These are phyloP conservation scores for Colletotrichum sp. DNA, from an alignment of 2,329 filamentous ascomycete species.

Conservation along the genomic window DNA sequence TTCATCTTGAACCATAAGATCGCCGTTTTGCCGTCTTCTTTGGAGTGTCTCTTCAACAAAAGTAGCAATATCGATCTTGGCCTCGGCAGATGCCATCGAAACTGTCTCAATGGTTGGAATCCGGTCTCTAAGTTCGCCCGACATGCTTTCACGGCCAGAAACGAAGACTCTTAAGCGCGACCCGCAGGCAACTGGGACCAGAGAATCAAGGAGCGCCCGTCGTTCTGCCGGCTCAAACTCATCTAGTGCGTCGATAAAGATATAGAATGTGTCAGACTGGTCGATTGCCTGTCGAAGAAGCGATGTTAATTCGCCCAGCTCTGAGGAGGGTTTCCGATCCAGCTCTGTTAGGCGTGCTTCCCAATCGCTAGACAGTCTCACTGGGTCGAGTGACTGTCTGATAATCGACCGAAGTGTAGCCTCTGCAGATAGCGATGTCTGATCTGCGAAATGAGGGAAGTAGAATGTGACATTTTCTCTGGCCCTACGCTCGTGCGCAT, in stretches of 20 bases:
- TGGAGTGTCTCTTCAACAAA: background rate
- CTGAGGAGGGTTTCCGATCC: background rate
- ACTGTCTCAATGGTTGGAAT: background rate
- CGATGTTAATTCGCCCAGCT: background rate
- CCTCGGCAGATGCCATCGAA: background rate
- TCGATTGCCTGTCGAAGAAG: background rate
- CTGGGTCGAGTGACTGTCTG: background rate
- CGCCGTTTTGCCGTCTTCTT: background rate
- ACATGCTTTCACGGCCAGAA: background rate
- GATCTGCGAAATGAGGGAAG: background rate
- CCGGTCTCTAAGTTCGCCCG: background rate
- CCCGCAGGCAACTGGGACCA: background rate
- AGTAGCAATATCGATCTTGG: background rate
- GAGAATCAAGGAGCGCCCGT: background rate
- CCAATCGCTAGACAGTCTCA: background rate
- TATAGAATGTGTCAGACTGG: background rate
- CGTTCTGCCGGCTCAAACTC: background rate
- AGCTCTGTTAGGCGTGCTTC: accelerated
- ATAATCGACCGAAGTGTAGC: background rate
- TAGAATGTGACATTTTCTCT: background rate
- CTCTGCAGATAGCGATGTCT: background rate
- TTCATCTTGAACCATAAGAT: background rate
- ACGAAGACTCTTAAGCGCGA: background rate
- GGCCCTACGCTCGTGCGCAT: background rate
- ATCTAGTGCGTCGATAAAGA: background rate